These are phyloP conservation scores for Exophiala sp. DNA, from an alignment of 2,329 filamentous ascomycete species.

Conservation along the genomic window DNA sequence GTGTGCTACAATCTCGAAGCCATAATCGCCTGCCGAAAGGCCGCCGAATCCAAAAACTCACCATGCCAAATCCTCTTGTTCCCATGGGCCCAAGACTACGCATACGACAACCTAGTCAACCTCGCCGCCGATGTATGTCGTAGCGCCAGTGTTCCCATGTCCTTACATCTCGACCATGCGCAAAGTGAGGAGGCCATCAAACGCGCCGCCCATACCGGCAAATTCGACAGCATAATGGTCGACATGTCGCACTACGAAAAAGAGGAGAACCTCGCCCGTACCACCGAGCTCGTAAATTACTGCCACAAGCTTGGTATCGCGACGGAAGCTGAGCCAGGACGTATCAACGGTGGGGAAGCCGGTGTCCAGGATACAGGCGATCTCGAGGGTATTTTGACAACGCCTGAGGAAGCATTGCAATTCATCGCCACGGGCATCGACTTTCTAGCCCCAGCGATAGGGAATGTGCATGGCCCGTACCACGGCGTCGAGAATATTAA, in stretches of 20 bases:
- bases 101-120: slow-evolving; percentile 54
- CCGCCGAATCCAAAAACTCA: slow-evolving; percentile 64
- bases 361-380: slow-evolving; percentile 66
- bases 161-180: slow-evolving; percentile 64
- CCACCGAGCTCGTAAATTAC: slow-evolving; percentile 59
- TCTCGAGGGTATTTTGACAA: slow-evolving; percentile 62
- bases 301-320: slow-evolving; percentile 64
- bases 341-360: slow-evolving; percentile 72
- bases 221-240: slow-evolving; percentile 68
- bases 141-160: slow-evolving; percentile 57
- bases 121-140: slow-evolving; percentile 56
- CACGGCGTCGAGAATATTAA: slow-evolving; percentile 38
- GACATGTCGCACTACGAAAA: slow-evolving; percentile 73
- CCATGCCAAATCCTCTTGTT: slow-evolving; percentile 71
- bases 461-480: slow-evolving; percentile 73
- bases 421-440: slow-evolving; percentile 71
- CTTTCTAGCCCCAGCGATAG: slow-evolving; percentile 70
- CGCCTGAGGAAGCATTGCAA: slow-evolving; percentile 64
- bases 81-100: slow-evolving; percentile 69
- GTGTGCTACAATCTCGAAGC: slow-evolving; percentile 64
- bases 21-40: slow-evolving; percentile 65
- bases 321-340: slow-evolving; percentile 67
- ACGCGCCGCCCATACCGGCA: slow-evolving; percentile 56
- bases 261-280: slow-evolving; percentile 65
- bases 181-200: slow-evolving; percentile 62